Evolutionary conservation across 228 moss, liverwort and hornwort species (phyloP), one percentile per base, ranked within the genome.

Genomic region (Sphagnum magellanicum): DNA sequence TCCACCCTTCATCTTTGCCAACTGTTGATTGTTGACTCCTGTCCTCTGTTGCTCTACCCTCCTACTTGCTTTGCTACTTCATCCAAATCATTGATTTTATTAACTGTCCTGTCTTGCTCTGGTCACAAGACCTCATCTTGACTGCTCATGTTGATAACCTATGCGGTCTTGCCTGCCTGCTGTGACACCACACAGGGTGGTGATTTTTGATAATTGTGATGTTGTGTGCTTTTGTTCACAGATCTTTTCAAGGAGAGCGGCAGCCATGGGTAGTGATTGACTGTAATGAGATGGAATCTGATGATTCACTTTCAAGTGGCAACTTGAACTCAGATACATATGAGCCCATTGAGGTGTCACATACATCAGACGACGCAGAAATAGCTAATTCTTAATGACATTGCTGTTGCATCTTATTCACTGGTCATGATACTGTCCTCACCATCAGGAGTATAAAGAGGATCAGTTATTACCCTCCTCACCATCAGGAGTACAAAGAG

Each of bases 241-340:
- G 94, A 59, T 79, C 89, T 74, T 95, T 95, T 78, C 87, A 86
- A 76, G 95, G 89, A 70, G 91, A 96, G 81, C 92, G 81, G 68
- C 84, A 90, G 74, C 92, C 89, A 0, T 91, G 91, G 91, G 87
- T 92, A 57, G 80, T 88, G 15, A 96, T 96, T 63, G 88, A 96
- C 73, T 96, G 95, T 79, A 96, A 96, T 66, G 88, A 87, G 68
- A 65, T 91, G 74, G 78, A 82, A 67, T 53, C 67, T 68, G 86
- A 76, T 14, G 63, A 55, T 55, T 55, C 32, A 32, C 32, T 32
- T 32, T 32, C 32, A 32, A 32, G 32, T 32, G 32, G 32, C 32
- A 32, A 32, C 32, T 32, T 32, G 32, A 32, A 32, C 32, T 32
- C 32, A 32, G 32, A 32, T 32, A 32, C 32, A 32, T 32, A 32